Evolutionary conservation across 2,329 filamentous ascomycete species (phyloP).

Genomic region (Aspergillus terreus): DNA sequence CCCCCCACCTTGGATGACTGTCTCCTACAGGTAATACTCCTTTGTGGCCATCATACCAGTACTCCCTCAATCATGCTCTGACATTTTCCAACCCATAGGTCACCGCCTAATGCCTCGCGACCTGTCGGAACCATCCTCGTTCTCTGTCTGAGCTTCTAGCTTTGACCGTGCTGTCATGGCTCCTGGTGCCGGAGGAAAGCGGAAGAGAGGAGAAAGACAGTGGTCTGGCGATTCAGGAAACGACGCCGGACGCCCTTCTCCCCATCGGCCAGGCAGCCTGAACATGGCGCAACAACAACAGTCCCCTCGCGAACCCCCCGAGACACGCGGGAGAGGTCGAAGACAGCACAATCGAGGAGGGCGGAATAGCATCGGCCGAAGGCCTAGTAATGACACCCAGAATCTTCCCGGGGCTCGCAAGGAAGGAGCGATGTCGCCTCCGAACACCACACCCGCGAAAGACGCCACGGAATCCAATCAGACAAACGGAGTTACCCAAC

Average conservation of each 20-base stretch:
- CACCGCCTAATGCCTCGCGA: slow-evolving; percentile 33
- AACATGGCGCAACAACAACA: slow-evolving; percentile 53
- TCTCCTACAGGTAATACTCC: slow-evolving; percentile 9
- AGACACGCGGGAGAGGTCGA: slow-evolving; percentile 36
- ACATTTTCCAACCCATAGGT: slow-evolving; percentile 6
- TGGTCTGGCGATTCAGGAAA: slow-evolving; percentile 42
- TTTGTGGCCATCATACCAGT: neutral
- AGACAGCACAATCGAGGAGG: slow-evolving; percentile 37
- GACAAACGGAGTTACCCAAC: slow-evolving; percentile 21
- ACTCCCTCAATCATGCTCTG: neutral
- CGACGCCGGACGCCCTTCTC: slow-evolving; percentile 42
- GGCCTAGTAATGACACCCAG: slow-evolving; percentile 32
- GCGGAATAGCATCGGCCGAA: slow-evolving; percentile 33
- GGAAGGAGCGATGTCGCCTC: slow-evolving; percentile 30
- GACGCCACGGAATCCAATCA: slow-evolving; percentile 27
- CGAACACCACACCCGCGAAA: slow-evolving; percentile 23
- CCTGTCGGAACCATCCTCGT: slow-evolving; percentile 21
- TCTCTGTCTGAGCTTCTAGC: slow-evolving; percentile 24
- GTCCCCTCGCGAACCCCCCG: slow-evolving; percentile 33
- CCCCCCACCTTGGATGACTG: slow-evolving; percentile 10
- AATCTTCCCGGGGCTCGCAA: slow-evolving; percentile 25
- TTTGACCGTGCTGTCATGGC: slow-evolving; percentile 43
- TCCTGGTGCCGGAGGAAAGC: slow-evolving; percentile 50
- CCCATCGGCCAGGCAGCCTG: slow-evolving; percentile 45
- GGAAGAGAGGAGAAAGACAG: slow-evolving; percentile 49